Evolutionary conservation across 176 grass and related monocot species (phyloP).

Genomic region (Dendrocalamus sinicus): DNA sequence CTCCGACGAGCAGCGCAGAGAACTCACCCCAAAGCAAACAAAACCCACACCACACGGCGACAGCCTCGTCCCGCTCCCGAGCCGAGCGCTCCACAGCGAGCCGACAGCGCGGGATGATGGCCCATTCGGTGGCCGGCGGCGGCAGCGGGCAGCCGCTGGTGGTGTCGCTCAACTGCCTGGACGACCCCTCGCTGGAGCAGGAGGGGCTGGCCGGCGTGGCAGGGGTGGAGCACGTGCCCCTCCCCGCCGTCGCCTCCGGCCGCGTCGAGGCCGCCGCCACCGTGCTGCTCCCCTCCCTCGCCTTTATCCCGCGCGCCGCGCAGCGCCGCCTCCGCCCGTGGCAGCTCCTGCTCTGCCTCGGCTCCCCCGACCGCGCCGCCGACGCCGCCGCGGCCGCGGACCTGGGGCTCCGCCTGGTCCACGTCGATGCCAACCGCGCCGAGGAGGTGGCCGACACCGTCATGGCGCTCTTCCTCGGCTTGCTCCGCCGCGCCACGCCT

Average conservation of each 20-base stretch:
- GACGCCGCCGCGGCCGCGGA: slow-evolving; percentile 75
- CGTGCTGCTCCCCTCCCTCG: slow-evolving; percentile 73
- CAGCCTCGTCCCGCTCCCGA: background rate
- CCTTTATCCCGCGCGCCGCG: slow-evolving; percentile 79
- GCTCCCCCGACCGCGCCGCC: slow-evolving; percentile 77
- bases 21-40: slow-evolving; percentile 19
- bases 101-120: slow-evolving; percentile 55
- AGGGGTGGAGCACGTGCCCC: slow-evolving; percentile 71
- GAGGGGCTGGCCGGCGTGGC: slow-evolving; percentile 68
- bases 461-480: slow-evolving; percentile 89
- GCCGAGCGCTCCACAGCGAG: background rate
- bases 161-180: slow-evolving; percentile 84
- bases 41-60: slow-evolving; percentile 41
- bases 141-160: slow-evolving; percentile 52
- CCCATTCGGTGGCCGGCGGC: slow-evolving; percentile 42
- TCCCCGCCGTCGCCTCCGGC: slow-evolving; percentile 62
- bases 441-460: slow-evolving; percentile 97
- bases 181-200: slow-evolving; percentile 78
- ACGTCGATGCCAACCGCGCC: slow-evolving; percentile 81
- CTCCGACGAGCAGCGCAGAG: slow-evolving; percentile 2
- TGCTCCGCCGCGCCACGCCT: slow-evolving; percentile 80
- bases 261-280: slow-evolving; percentile 74
- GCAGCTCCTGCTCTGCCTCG: slow-evolving; percentile 97
- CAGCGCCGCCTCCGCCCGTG: slow-evolving; percentile 89
- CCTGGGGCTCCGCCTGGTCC: slow-evolving; percentile 79